These are phyloP conservation scores for Backusella parvicylindrica DNA, from an alignment of 192 early-diverging fungal species.

Conservation along the genomic window DNA sequence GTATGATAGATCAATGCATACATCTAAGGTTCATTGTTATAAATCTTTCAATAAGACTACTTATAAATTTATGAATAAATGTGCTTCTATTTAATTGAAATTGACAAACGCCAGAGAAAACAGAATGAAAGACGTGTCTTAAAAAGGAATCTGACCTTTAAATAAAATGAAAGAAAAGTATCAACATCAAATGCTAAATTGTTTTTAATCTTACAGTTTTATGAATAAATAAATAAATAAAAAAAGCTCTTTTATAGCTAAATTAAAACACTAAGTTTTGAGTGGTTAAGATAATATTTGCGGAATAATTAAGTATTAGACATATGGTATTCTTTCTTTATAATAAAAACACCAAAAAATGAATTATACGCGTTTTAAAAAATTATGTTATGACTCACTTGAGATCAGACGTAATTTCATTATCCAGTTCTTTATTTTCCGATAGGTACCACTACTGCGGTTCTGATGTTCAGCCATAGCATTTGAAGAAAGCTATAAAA, in stretches of 20 bases:
- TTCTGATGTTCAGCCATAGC: neutral
- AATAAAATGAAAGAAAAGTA: neutral
- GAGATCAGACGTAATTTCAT: neutral
- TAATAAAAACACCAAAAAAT: no score
- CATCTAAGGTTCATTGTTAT: no score
- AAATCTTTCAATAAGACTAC: no score
- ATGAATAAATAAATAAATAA: neutral
- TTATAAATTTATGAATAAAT: no score
- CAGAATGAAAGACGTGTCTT: neutral
- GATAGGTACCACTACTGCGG: neutral
- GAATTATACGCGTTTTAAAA: neutral
- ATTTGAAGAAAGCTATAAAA: neutral
- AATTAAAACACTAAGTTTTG: neutral
- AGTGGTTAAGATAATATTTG: neutral
- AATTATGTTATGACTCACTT: neutral
- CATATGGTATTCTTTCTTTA: neutral
- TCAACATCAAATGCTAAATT: neutral
- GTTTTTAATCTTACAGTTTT: neutral
- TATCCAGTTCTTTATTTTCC: neutral
- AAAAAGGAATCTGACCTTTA: neutral
- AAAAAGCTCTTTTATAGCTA: neutral
- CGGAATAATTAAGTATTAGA: neutral
- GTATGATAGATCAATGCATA: no score
- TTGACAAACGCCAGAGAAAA: neutral
- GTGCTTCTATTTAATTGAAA: neutral